A percentile compares a stretch with the other conserved stretches of the same genome.
These are phyloP conservation scores for Plantago ovata DNA, from an alignment of 257 asterid species.

Conservation along the genomic window DNA sequence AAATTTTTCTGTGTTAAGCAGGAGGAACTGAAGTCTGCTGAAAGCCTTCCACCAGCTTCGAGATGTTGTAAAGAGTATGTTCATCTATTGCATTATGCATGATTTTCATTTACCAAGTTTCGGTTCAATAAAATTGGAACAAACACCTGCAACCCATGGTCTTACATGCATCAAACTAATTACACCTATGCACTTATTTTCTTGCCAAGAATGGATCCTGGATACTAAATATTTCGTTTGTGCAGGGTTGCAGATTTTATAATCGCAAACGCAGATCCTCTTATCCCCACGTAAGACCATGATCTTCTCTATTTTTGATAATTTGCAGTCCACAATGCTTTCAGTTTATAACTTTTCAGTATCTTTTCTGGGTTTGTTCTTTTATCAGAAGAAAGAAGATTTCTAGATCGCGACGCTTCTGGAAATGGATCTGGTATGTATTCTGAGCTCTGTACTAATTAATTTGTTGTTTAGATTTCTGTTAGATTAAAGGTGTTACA, in stretches of 20 bases:
- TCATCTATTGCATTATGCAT: neutral
- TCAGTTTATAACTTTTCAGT: neutral
- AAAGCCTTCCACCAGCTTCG: constrained; percentile 49
- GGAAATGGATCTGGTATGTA: constrained; percentile 56
- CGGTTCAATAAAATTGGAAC: neutral
- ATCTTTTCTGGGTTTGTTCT: neutral
- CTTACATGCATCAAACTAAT: neutral
- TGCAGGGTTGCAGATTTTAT: constrained; percentile 47
- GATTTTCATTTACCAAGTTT: neutral
- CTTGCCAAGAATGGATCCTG: constrained; percentile 1
- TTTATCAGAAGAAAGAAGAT: constrained; percentile 30
- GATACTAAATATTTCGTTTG: constrained; percentile 16
- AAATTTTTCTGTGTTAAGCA: constrained; percentile 19
- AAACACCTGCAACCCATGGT: neutral
- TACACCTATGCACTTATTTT: neutral
- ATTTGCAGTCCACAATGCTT: neutral
- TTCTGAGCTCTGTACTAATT: constrained; percentile 5
- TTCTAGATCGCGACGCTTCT: constrained; percentile 29
- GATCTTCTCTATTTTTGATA: constrained; percentile 3
- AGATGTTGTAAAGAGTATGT: constrained; percentile 58
- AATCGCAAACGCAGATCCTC: constrained; percentile 41
- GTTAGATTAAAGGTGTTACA: neutral
- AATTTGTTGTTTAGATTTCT: neutral
- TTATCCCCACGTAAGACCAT: constrained; percentile 45
- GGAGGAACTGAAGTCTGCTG: constrained; percentile 57